Conservation (phyloP, 495 filamentous ascomycete genomes). For the Choiromyces venosus region DNA sequence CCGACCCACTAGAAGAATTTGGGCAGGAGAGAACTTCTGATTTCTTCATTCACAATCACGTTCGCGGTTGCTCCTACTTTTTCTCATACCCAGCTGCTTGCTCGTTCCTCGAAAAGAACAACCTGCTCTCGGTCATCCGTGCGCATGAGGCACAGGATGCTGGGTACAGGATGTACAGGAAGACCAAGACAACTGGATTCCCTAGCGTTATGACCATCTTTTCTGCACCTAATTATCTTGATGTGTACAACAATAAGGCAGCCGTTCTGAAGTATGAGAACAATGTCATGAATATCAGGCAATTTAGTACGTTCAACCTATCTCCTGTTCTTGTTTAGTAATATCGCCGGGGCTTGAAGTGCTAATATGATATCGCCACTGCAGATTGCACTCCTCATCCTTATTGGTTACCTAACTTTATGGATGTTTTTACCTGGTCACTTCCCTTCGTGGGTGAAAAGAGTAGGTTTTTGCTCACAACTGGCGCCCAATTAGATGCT, state of each 20-base stretch:
- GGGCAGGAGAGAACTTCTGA: conserved; percentile 97
- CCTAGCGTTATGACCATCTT: conserved; percentile 99
- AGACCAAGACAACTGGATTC: conserved; percentile 95
- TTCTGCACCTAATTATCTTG: conserved; percentile 95
- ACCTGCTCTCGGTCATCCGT: conserved; percentile 91
- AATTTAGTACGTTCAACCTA: conserved; percentile 60
- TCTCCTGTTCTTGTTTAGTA: not conserved
- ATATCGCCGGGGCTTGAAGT: not conserved
- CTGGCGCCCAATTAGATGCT: conserved; percentile 1
- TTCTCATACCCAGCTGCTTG: conserved; percentile 99
- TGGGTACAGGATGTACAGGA: conserved; percentile 97
- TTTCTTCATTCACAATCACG: conserved; percentile 96
- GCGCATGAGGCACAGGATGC: conserved; percentile 99
- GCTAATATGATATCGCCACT: conserved; percentile 22
- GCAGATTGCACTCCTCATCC: conserved; percentile 90
- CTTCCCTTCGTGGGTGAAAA: conserved; percentile 98
- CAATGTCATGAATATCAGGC: conserved; percentile 99
- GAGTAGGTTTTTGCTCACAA: conserved; percentile 34
- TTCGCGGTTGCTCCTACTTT: conserved; percentile 97
- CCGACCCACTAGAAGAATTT: conserved; percentile 97
- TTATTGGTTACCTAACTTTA: conserved; percentile 99
- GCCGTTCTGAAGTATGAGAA: conserved; percentile 98
- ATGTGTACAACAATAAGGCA: conserved; percentile 99
- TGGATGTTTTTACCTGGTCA: conserved; percentile 99
- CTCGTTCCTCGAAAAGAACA: conserved; percentile 97